These are phyloP conservation scores for Beta corolliflora DNA, from an alignment of 179 eudicot genomes.

Conservation along the genomic window DNA sequence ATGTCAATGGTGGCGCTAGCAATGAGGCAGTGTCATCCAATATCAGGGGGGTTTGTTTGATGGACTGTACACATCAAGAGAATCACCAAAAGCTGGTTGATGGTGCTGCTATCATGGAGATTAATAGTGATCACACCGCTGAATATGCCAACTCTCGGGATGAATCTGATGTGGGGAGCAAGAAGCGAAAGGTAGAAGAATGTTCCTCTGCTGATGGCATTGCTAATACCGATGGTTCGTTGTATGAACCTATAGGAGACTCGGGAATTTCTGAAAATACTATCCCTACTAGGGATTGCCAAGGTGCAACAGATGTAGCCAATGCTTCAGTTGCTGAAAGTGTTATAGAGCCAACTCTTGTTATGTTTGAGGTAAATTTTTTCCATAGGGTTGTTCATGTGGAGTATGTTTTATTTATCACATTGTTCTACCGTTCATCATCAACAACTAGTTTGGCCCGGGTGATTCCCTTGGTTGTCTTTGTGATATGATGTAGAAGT, in stretches of 20 bases:
- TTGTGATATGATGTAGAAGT: too few relatives aligned
- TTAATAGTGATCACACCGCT: slow-evolving; percentile 51
- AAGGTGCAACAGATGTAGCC: slow-evolving; percentile 50
- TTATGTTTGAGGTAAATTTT: slow-evolving; percentile 79
- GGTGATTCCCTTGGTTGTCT: too few relatives aligned
- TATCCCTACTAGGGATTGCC: slow-evolving; percentile 35
- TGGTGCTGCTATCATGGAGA: slow-evolving; percentile 60
- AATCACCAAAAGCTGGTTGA: slow-evolving; percentile 47
- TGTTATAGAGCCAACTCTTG: slow-evolving; percentile 91
- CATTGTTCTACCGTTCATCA: slow-evolving; percentile 1
- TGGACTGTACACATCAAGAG: slow-evolving; percentile 53
- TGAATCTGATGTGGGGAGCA: slow-evolving; percentile 61
- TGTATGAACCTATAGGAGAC: slow-evolving; percentile 51
- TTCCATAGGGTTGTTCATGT: neutral
- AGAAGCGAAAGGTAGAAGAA: slow-evolving; percentile 70
- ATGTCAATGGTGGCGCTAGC: slow-evolving; percentile 30
- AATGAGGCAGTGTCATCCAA: slow-evolving; percentile 39
- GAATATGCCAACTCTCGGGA: slow-evolving; percentile 50
- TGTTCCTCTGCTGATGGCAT: slow-evolving; percentile 59
- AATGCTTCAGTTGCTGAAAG: slow-evolving; percentile 90
- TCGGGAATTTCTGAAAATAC: slow-evolving; percentile 42
- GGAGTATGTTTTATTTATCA: neutral
- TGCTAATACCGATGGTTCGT: slow-evolving; percentile 45
- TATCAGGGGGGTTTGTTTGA: slow-evolving; percentile 38
- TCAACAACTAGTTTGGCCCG: neutral